Conservation (phyloP, 495 filamentous ascomycete genomes). For the Chaetomidium leptoderma region DNA sequence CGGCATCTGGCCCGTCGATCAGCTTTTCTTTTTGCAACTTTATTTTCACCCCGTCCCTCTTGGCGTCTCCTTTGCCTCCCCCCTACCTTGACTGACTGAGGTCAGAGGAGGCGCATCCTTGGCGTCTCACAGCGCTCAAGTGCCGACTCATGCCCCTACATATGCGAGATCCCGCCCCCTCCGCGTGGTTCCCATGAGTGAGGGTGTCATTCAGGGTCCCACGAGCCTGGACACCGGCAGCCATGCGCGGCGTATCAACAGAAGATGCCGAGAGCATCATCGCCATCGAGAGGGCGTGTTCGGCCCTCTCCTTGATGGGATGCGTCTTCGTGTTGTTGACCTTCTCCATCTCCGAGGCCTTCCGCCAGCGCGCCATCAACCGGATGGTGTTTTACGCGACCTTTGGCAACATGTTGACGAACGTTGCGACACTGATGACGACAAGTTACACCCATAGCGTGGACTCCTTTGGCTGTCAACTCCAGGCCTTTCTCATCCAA, state of each 20-base stretch:
- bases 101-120: background rate
- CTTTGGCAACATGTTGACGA: constrained; percentile 78
- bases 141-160: constrained; percentile 10
- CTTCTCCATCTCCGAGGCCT: constrained; percentile 56
- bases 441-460: constrained; percentile 48
- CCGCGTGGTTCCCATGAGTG: constrained; percentile 3
- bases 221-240: background rate
- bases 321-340: constrained; percentile 70
- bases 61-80: background rate
- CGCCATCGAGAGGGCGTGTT: constrained; percentile 61
- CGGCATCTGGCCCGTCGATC: background rate
- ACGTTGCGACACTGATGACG: constrained; percentile 72
- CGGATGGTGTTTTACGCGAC: constrained; percentile 80
- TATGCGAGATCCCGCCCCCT: constrained; percentile 19
- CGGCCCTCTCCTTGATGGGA: constrained; percentile 66
- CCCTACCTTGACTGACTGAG: constrained; percentile 3
- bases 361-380: constrained; percentile 79
- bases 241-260: constrained; percentile 13
- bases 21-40: constrained; percentile 9
- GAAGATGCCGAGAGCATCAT: constrained; percentile 12
- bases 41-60: constrained; percentile 1
- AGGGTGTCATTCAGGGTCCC: constrained; percentile 12
- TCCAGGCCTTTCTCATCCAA: constrained; percentile 68
- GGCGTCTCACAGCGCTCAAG: background rate
- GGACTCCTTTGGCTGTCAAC: constrained; percentile 59